Evolutionary conservation across 257 asterid species (phyloP).

Genomic region (Primulina huaijiensis): DNA sequence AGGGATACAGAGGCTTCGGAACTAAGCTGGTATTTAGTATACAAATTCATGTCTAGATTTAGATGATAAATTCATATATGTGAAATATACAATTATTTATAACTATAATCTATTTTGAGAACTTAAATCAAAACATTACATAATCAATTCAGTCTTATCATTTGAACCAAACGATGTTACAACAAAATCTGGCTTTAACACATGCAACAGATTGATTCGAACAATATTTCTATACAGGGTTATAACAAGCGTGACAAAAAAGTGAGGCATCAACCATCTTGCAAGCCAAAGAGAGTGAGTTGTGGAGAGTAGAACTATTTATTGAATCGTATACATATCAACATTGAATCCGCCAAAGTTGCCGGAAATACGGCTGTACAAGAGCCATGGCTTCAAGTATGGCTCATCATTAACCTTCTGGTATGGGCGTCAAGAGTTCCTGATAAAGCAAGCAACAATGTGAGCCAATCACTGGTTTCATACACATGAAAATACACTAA

Average conservation of each 20-base stretch:
- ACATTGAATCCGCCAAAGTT: conserved; percentile 15
- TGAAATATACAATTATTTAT: no score
- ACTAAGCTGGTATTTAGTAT: no score
- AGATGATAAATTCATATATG: no score
- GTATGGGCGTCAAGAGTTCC: conserved; percentile 50
- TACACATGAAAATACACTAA: background rate
- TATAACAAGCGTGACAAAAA: background rate
- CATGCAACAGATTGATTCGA: no score
- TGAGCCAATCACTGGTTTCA: conserved; percentile 3
- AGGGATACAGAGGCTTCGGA: no score
- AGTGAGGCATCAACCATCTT: conserved; percentile 15
- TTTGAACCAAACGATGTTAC: no score
- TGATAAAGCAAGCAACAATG: conserved; percentile 27
- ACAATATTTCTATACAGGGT: background rate
- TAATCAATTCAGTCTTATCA: no score
- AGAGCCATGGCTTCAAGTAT: conserved; percentile 17
- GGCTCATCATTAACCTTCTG: conserved; percentile 39
- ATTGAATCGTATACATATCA: background rate
- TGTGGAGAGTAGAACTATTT: background rate
- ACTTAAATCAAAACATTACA: no score
- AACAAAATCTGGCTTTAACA: no score
- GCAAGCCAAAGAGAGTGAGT: conserved; percentile 2
- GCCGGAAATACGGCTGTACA: conserved; percentile 13
- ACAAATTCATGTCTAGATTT: no score
- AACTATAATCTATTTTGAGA: no score